A percentile compares a stretch with the other conserved stretches of the same genome.
These are phyloP conservation scores for Tricholoma bakamatsutake DNA, from an alignment of 768 basidiomycete species.

Conservation along the genomic window DNA sequence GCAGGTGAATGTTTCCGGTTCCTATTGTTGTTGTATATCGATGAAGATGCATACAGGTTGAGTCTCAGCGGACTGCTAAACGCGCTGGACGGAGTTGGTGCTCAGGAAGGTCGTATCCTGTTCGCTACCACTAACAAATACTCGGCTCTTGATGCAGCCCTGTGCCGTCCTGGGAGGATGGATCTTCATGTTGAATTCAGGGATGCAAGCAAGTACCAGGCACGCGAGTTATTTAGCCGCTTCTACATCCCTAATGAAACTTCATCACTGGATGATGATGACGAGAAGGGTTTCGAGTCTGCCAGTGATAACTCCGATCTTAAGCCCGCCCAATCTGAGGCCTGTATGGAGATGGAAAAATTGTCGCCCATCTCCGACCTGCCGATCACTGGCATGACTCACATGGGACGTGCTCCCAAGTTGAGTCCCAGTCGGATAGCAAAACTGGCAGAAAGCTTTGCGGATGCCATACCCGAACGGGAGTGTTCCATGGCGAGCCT, in stretches of 20 bases:
- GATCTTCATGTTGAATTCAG: conserved; percentile 63
- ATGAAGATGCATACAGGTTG: conserved; percentile 25
- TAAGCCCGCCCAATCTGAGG: not conserved
- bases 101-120: conserved; percentile 63
- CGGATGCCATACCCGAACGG: conserved; percentile 33
- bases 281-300: conserved; percentile 15
- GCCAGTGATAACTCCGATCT: not conserved
- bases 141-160: conserved; percentile 51
- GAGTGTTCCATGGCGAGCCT: conserved; percentile 33
- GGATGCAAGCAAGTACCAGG: conserved; percentile 54
- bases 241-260: conserved; percentile 44
- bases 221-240: conserved; percentile 47
- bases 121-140: conserved; percentile 73
- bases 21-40: not conserved
- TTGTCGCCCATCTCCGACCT: conserved; percentile 1
- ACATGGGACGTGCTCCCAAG: conserved; percentile 23
- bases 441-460: conserved; percentile 44
- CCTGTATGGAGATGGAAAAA: not conserved
- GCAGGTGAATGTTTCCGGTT: conserved; percentile 7
- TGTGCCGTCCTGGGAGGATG: conserved; percentile 64
- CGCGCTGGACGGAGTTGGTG: conserved; percentile 61
- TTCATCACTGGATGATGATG: conserved; percentile 11
- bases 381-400: conserved; percentile 17
- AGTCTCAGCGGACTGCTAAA: conserved; percentile 65
- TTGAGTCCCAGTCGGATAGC: conserved; percentile 29